These are phyloP conservation scores for Myriosclerotinia duriaeana DNA, from an alignment of 2,329 filamentous ascomycete genomes.

Conservation along the genomic window DNA sequence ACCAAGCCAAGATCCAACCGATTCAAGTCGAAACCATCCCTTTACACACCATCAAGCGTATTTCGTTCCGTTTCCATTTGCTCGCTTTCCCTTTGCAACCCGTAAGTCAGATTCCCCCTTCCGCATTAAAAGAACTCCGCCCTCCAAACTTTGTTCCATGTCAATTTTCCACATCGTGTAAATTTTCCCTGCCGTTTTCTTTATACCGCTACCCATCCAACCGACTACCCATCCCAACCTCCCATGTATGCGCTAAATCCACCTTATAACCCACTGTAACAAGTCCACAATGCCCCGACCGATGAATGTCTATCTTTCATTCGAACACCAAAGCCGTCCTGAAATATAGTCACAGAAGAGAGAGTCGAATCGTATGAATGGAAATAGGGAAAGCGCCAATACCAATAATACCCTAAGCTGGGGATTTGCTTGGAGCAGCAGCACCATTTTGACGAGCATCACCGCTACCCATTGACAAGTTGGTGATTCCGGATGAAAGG, in stretches of 20 bases:
- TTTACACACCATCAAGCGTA: slow-evolving; percentile 28
- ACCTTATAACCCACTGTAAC: slow-evolving; percentile 36
- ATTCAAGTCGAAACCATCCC: slow-evolving; percentile 22
- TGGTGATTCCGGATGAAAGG: slow-evolving; percentile 70
- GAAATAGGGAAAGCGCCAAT: slow-evolving; percentile 34
- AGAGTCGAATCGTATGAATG: slow-evolving; percentile 37
- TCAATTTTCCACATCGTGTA: slow-evolving; percentile 36
- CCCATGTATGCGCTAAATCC: slow-evolving; percentile 27
- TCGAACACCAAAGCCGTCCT: slow-evolving; percentile 40
- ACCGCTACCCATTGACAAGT: slow-evolving; percentile 67
- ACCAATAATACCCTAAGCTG: slow-evolving; percentile 36
- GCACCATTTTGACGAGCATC: slow-evolving; percentile 63
- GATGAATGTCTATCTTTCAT: slow-evolving; percentile 38
- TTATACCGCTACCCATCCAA: slow-evolving; percentile 35
- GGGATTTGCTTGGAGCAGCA: slow-evolving; percentile 42
- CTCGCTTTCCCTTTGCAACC: slow-evolving; percentile 27
- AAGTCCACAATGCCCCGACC: slow-evolving; percentile 36
- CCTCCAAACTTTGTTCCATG: slow-evolving; percentile 32
- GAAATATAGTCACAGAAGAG: slow-evolving; percentile 40
- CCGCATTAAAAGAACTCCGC: slow-evolving; percentile 43
- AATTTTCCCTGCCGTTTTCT: slow-evolving; percentile 37
- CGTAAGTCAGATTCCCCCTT: slow-evolving; percentile 35
- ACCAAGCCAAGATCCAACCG: slow-evolving; percentile 30
- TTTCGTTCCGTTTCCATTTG: slow-evolving; percentile 26
- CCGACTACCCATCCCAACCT: slow-evolving; percentile 31